Conservation (phyloP, 345 rosid genomes). For the Kandelia obovata region DNA sequence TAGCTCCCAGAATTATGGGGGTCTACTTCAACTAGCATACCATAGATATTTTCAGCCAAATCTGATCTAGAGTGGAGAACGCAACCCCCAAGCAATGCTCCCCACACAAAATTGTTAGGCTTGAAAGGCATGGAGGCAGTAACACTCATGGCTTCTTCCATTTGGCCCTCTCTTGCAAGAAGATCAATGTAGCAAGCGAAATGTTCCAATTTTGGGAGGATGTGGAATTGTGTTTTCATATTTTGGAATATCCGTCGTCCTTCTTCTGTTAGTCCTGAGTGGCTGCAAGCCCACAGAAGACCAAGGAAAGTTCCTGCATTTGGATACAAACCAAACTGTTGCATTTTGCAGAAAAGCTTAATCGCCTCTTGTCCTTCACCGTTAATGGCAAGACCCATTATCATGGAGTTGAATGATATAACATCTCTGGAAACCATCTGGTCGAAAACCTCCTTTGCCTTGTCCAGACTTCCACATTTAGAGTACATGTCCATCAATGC, state of each 20-base stretch:
- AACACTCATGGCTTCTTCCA: slow-evolving; percentile 39
- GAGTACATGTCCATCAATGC: slow-evolving; percentile 47
- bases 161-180: slow-evolving; percentile 36
- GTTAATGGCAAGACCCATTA: slow-evolving; percentile 44
- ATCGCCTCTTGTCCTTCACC: slow-evolving; percentile 38
- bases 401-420: slow-evolving; percentile 44
- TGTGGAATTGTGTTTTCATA: slow-evolving; percentile 23
- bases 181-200: slow-evolving; percentile 46
- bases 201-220: slow-evolving; percentile 36
- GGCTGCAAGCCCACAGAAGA: slow-evolving; percentile 41
- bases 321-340: slow-evolving; percentile 23
- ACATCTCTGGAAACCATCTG: slow-evolving; percentile 35
- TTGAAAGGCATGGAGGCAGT: slow-evolving; percentile 39
- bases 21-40: slow-evolving; percentile 34
- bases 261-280: slow-evolving; percentile 32
- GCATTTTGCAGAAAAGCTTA: slow-evolving; percentile 30
- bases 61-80: slow-evolving; percentile 36
- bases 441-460: slow-evolving; percentile 31
- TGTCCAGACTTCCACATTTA: slow-evolving; percentile 39
- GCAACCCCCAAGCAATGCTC: slow-evolving; percentile 46
- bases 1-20: slow-evolving; percentile 41
- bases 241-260: slow-evolving; percentile 33
- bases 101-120: slow-evolving; percentile 46
- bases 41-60: slow-evolving; percentile 27
- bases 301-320: slow-evolving; percentile 42